Percentiles rank a stretch among this genome's conserved stretches.
phyloP scores from a whole-genome alignment of 2,329 filamentous ascomycete genomes.

The Chalara sp. region DNA sequence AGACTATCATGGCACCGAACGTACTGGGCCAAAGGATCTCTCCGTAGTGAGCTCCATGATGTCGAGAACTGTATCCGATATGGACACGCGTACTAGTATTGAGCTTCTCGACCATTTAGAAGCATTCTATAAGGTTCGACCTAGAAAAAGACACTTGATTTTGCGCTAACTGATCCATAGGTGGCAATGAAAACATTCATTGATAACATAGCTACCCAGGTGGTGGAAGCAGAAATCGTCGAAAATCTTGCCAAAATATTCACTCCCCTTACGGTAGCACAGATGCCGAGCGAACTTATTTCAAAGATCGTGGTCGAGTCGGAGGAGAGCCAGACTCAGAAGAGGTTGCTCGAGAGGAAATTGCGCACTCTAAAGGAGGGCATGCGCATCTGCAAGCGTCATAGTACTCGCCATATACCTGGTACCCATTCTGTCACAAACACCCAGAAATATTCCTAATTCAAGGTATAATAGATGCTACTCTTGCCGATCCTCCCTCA shows the following conservation, averaged over 20 bases:
- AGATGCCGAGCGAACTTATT: conserved; percentile 11
- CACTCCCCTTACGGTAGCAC: conserved; percentile 14
- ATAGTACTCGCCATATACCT: conserved; percentile 6
- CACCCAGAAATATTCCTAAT: not conserved
- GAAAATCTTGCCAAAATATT: conserved; percentile 11
- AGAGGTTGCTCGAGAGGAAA: conserved; percentile 8
- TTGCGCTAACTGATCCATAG: conserved; percentile 1
- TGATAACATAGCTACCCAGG: conserved; percentile 17
- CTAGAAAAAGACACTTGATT: not conserved
- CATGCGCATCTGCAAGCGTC: conserved; percentile 13
- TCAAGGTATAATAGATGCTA: not conserved
- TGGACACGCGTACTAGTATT: not conserved
- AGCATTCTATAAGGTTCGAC: conserved; percentile 15
- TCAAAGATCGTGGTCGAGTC: conserved; percentile 13
- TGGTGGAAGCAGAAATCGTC: conserved; percentile 14
- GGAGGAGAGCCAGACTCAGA: conserved; percentile 10
- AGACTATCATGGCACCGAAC: not conserved
- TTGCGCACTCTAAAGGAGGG: conserved; percentile 13
- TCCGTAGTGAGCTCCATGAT: not conserved
- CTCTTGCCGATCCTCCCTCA: not conserved
- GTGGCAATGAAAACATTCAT: conserved; percentile 16
- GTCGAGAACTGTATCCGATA: not conserved
- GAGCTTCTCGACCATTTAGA: conserved; percentile 24
- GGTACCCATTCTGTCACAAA: not conserved
- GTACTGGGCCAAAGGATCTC: not conserved